Evolutionary conservation across 2,329 filamentous ascomycete genomes (phyloP).

Genomic region (Botryotinia narcissicola): DNA sequence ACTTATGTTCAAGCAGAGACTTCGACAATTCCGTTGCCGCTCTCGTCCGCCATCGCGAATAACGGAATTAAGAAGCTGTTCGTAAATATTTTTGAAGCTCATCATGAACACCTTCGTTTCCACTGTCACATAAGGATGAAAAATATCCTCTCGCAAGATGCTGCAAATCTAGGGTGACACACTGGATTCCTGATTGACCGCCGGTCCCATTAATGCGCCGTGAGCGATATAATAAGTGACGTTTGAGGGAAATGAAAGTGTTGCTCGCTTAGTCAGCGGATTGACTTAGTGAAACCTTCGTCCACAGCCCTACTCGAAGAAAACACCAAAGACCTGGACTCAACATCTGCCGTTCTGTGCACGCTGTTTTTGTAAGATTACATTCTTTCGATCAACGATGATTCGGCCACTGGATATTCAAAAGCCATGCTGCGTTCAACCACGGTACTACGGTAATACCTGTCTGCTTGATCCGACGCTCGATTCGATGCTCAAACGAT

Average conservation of each 20-base stretch:
- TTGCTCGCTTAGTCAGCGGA: conserved; percentile 4
- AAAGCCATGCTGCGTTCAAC: background rate
- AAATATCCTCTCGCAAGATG: background rate
- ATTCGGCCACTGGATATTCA: background rate
- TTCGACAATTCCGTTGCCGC: background rate
- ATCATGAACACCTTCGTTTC: background rate
- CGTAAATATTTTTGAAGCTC: background rate
- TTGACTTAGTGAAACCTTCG: background rate
- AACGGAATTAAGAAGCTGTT: background rate
- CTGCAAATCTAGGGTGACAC: background rate
- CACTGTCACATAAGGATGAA: too few species aligned
- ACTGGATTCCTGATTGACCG: background rate
- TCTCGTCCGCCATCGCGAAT: background rate
- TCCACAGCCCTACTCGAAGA: background rate
- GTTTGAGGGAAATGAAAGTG: background rate
- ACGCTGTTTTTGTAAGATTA: background rate
- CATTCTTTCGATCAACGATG: background rate
- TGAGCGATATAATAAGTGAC: background rate
- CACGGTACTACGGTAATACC: background rate
- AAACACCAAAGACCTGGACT: background rate
- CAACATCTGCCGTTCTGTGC: background rate
- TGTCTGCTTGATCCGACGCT: background rate
- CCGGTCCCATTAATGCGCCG: background rate
- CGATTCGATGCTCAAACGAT: background rate
- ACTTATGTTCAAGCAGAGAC: background rate